phyloP scores from a whole-genome alignment of 2,329 filamentous ascomycete genomes.

The Zymoseptoria ardabiliae region DNA sequence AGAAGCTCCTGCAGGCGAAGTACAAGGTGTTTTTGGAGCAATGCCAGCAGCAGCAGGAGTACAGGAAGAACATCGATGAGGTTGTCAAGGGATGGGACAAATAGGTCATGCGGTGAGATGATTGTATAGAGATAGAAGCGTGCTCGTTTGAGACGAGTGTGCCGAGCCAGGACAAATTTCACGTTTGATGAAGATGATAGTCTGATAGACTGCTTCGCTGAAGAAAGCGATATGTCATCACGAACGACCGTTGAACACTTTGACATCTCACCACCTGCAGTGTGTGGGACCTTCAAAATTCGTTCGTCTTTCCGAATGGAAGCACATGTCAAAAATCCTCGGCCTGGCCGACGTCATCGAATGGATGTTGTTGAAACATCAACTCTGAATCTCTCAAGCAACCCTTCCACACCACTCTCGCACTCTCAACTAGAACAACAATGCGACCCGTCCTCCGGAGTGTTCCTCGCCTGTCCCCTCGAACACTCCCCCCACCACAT shows the following conservation, averaged over 20 bases:
- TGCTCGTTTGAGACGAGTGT: not conserved
- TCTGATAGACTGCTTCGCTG: not conserved
- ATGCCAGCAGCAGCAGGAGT: constrained; percentile 75
- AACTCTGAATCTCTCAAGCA: not conserved
- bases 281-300: too few species aligned
- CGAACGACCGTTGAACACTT: not conserved
- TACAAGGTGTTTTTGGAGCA: constrained; percentile 95
- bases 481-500: not conserved
- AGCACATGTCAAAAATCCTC: not conserved
- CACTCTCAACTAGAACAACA: not conserved
- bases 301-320: not conserved
- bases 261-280: too few species aligned
- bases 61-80: constrained; percentile 69
- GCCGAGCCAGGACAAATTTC: not conserved
- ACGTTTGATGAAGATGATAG: not conserved
- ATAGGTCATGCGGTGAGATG: not conserved
- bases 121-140: not conserved
- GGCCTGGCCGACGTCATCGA: not conserved
- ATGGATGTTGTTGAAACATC: not conserved
- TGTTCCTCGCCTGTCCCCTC: not conserved
- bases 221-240: not conserved
- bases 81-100: constrained; percentile 33
- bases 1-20: constrained; percentile 75
- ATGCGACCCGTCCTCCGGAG: not conserved
- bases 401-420: not conserved